phyloP scores from a whole-genome alignment of 495 filamentous ascomycete genomes.

The Hypoxylon perforatum region DNA sequence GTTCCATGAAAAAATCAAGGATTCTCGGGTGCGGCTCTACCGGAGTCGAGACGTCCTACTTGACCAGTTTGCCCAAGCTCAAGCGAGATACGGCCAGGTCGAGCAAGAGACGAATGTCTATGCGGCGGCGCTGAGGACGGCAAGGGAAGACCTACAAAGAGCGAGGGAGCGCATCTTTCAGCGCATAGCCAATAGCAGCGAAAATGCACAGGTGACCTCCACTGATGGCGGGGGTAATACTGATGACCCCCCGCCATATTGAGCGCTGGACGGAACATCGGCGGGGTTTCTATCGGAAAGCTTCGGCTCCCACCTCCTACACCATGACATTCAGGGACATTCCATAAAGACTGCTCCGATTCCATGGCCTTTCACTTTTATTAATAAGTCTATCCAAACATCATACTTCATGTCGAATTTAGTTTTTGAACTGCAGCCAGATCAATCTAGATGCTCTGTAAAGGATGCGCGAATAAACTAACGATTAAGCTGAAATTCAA shows the following conservation, averaged over 20 bases:
- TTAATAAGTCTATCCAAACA: no score
- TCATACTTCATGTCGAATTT: no score
- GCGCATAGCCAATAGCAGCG: conserved; percentile 18
- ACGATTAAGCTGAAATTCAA: conserved; percentile 6
- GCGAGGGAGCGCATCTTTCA: conserved; percentile 49
- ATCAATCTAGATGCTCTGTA: no score
- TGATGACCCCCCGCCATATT: conserved; percentile 39
- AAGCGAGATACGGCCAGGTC: conserved; percentile 34
- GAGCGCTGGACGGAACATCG: neutral
- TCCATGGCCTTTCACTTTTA: neutral
- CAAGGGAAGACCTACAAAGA: conserved; percentile 53
- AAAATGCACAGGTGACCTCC: neutral
- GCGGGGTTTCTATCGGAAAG: neutral
- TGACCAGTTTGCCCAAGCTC: conserved; percentile 29
- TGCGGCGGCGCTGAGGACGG: conserved; percentile 43
- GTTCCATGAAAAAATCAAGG: conserved; percentile 59
- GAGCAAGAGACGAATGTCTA: conserved; percentile 33
- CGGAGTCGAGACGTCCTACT: conserved; percentile 38
- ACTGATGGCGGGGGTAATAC: no score
- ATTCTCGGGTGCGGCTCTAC: conserved; percentile 44
- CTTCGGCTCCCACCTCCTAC: neutral
- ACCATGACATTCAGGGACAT: neutral
- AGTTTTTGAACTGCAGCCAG: no score
- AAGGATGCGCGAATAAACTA: neutral
- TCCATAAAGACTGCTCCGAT: neutral